These are phyloP conservation scores for Fusarium abutilonis DNA, from an alignment of 2,329 filamentous ascomycete genomes.

Conservation along the genomic window DNA sequence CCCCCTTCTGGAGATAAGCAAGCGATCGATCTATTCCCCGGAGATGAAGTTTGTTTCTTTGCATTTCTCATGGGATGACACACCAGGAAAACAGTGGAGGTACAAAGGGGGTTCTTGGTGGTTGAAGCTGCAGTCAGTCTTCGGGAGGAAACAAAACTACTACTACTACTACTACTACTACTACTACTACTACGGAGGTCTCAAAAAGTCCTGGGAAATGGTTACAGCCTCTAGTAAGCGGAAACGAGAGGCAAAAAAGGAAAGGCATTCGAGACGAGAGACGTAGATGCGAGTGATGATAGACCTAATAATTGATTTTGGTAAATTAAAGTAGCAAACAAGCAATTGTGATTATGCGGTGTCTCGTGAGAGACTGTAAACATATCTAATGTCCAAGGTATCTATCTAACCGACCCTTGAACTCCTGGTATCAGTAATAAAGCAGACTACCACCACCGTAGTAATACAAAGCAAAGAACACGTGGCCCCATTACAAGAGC, in stretches of 20 bases:
- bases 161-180: too few species aligned
- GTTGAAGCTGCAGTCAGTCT: constrained; percentile 7
- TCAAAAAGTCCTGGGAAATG: constrained; percentile 24
- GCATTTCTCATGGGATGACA: constrained; percentile 19
- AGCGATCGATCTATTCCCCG: constrained; percentile 7
- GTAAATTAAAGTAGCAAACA: neutral
- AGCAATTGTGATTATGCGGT: neutral
- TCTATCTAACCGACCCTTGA: neutral
- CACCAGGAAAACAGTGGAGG: constrained; percentile 1
- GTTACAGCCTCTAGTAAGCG: neutral
- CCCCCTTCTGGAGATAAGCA: constrained; percentile 24
- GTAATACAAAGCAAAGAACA: constrained; percentile 7
- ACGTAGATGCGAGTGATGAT: constrained; percentile 20
- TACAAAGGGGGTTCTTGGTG: constrained; percentile 16
- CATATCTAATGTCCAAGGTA: neutral
- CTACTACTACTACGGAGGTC: constrained; percentile 9
- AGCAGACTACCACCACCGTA: constrained; percentile 11
- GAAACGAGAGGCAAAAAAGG: neutral
- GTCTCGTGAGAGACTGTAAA: constrained; percentile 14
- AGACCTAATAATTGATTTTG: constrained; percentile 18
- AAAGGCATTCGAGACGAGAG: constrained; percentile 11
- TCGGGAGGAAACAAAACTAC: constrained; percentile 4
- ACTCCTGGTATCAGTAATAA: constrained; percentile 25
- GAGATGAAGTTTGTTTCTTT: constrained; percentile 22
- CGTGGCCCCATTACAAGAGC: too few species aligned